Evolutionary conservation across 2,329 filamentous ascomycete species (phyloP).

Genomic region (Thermothelomyces thermophilus): DNA sequence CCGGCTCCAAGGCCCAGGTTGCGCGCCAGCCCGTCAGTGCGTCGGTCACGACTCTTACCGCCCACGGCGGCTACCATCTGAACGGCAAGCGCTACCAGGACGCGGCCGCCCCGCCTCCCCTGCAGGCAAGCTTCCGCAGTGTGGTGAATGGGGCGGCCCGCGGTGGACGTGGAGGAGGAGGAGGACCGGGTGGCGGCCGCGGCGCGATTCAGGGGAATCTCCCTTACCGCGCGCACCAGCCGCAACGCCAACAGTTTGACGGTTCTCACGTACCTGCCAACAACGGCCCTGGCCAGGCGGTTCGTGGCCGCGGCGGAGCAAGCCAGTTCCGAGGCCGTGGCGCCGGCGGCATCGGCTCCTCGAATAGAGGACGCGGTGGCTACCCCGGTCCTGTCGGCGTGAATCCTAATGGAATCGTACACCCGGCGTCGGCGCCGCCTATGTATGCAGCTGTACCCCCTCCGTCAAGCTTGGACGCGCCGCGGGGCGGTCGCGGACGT

Average conservation of each 20-base stretch:
- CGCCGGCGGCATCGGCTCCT: slow-evolving; percentile 25
- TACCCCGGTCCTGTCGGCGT: not conserved
- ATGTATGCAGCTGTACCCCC: slow-evolving; percentile 54
- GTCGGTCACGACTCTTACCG: slow-evolving; percentile 45
- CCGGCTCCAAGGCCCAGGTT: slow-evolving; percentile 52
- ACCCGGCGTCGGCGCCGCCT: slow-evolving; percentile 14
- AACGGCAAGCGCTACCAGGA: slow-evolving; percentile 58
- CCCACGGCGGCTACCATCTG: slow-evolving; percentile 46
- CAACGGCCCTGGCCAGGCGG: too few relatives aligned
- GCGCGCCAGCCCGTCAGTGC: slow-evolving; percentile 45
- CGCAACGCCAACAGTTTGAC: slow-evolving; percentile 17
- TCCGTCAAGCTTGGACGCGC: slow-evolving; percentile 48
- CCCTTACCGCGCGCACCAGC: slow-evolving; percentile 40
- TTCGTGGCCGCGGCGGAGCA: slow-evolving; percentile 13
- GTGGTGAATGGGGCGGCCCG: slow-evolving; percentile 43
- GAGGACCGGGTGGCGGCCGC: slow-evolving; percentile 17
- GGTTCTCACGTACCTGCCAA: slow-evolving; percentile 2
- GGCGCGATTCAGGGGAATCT: slow-evolving; percentile 42
- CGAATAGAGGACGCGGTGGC: not conserved
- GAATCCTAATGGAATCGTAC: slow-evolving; percentile 1
- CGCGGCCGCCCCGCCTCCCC: slow-evolving; percentile 46
- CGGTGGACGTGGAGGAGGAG: slow-evolving; percentile 27
- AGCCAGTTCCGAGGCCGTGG: slow-evolving; percentile 11
- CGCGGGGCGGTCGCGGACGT: slow-evolving; percentile 36
- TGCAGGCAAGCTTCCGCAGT: slow-evolving; percentile 53